Percentiles rank a stretch among this genome's conserved stretches.
Conservation (phyloP, 2,329 filamentous ascomycete species). For the Scedosporium minutisporum region DNA sequence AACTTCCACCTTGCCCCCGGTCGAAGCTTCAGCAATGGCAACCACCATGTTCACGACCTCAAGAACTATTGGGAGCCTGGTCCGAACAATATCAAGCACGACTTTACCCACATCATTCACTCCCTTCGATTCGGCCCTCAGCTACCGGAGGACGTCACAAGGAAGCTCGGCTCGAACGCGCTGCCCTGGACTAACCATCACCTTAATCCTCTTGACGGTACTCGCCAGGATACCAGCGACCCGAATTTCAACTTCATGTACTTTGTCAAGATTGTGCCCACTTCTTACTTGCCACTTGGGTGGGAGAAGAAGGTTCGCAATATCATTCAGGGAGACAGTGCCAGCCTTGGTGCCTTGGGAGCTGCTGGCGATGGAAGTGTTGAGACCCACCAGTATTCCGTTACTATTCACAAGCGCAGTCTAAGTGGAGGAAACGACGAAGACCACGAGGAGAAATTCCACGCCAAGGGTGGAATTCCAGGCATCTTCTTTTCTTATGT, state of each 20-base stretch:
- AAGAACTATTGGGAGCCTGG: slow-evolving; percentile 79
- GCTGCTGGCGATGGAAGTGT: slow-evolving; percentile 65
- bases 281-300: slow-evolving; percentile 84
- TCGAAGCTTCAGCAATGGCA: slow-evolving; percentile 89
- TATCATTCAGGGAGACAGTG: slow-evolving; percentile 33
- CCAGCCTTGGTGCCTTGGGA: slow-evolving; percentile 60
- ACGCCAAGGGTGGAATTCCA: slow-evolving; percentile 84
- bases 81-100: slow-evolving; percentile 53
- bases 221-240: slow-evolving; percentile 66
- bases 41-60: slow-evolving; percentile 95
- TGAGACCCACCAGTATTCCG: slow-evolving; percentile 97
- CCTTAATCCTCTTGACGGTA: slow-evolving; percentile 79
- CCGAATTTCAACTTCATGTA: slow-evolving; percentile 96
- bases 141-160: slow-evolving; percentile 61
- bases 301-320: slow-evolving; percentile 56
- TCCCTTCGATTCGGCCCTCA: slow-evolving; percentile 87
- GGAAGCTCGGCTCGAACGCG: slow-evolving; percentile 43
- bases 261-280: slow-evolving; percentile 96
- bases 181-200: slow-evolving; percentile 80
- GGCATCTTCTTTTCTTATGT: slow-evolving; percentile 98
- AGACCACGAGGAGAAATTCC: slow-evolving; percentile 80
- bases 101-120: slow-evolving; percentile 84
- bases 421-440: slow-evolving; percentile 74
- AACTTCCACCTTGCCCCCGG: slow-evolving; percentile 98
- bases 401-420: slow-evolving; percentile 91